Evolutionary conservation across 2,329 filamentous ascomycete genomes (phyloP), one percentile per base, ranked within the genome.

Genomic region (Colletotrichum spaethianum): DNA sequence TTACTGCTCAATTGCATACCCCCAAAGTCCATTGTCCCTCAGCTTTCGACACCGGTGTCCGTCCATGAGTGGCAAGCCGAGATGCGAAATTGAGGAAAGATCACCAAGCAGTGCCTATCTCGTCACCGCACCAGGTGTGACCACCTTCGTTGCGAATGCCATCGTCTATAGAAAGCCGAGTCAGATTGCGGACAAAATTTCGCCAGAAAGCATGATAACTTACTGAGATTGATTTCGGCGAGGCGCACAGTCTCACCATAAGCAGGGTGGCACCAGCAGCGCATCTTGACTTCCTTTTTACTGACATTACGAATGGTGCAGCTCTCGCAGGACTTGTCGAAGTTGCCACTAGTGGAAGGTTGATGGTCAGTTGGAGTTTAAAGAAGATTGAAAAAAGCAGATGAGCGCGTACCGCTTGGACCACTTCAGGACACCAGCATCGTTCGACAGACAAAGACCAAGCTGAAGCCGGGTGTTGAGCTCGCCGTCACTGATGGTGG

Each of bases 401-500:
- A 20, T 11, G 14, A 26, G 8, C 2, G 6, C 59, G 48, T 33
- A 68, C 66, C 70, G 52, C 40, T 67, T 48, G 53, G 68, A 65
- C 63, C 67, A 70, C 36, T 44, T 61, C 50, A 67, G 40, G 16
- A 70, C 44, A 33, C 74, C 73, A 20, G 63, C 63, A 31, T 66
- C 56, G 26, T 73, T 74, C 60, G 57, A 57, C 44, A 73, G 40
- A 57, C 74, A 73, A 44, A 55, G 64, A 56, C 74, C 68, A 46
- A 71, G 73, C 48, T 74, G 69, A 26, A 70, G 53, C 4, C 42
- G 44, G 9, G 69, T 66, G 44, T 73, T 56, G 23, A 59, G 67
- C 16, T 55, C 60, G 3, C 55, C 46, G 23, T 63, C 70, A 38
- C 69, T 55, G 18, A 56, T 48, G 23, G 52, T 64, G 2, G 56